Evolutionary conservation across 345 rosid genomes (phyloP).

Genomic region (Lenwebbia sp.): DNA sequence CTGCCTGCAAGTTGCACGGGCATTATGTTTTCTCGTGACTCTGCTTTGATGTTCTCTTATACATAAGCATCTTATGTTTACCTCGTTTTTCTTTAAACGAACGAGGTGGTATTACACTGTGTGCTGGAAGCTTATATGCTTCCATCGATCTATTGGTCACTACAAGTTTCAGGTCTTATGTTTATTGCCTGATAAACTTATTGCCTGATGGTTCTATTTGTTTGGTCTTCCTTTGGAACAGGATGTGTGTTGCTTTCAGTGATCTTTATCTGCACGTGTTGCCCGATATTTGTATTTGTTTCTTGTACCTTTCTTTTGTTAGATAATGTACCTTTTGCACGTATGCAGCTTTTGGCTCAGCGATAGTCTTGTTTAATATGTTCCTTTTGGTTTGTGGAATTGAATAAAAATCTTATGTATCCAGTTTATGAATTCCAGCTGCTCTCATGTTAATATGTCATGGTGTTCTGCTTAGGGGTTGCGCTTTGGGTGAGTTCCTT

Average conservation of each 20-base stretch:
- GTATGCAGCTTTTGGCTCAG: background rate
- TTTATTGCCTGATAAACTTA: background rate
- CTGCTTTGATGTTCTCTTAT: background rate
- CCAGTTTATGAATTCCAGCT: background rate
- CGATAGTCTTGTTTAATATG: background rate
- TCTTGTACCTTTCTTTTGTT: background rate
- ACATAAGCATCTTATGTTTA: background rate
- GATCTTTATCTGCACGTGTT: background rate
- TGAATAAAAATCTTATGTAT: background rate
- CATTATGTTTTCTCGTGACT: background rate
- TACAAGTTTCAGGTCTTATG: background rate
- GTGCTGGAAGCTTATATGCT: background rate
- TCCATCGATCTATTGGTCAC: background rate
- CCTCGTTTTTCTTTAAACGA: background rate
- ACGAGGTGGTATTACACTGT: background rate
- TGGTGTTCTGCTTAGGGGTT: conserved; percentile 28
- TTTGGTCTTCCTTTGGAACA: background rate
- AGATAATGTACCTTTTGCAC: background rate
- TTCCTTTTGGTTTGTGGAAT: background rate
- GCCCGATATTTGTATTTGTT: background rate
- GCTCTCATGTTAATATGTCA: background rate
- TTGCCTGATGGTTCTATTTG: background rate
- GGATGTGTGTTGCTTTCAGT: background rate
- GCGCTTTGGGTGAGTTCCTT: conserved; percentile 41
- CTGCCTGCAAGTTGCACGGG: background rate